Percentiles rank a stretch among this genome's conserved stretches.
phyloP scores from a whole-genome alignment of 306 rosid genomes.

The Cotoneaster glaucophyllus region DNA sequence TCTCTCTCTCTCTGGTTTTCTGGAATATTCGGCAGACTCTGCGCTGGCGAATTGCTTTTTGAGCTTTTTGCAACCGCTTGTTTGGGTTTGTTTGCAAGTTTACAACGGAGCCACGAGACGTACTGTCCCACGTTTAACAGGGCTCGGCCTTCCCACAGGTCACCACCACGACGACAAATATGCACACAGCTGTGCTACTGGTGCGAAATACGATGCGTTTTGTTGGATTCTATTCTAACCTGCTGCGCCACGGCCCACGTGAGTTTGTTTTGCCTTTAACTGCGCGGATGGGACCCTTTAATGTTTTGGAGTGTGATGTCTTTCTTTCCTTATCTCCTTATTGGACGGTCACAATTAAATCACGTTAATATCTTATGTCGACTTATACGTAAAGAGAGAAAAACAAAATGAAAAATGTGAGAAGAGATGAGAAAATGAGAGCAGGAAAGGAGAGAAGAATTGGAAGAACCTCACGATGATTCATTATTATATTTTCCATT shows the following conservation, averaged over 20 bases:
- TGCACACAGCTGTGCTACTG: no score
- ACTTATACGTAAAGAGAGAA: no score
- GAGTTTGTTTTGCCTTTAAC: neutral
- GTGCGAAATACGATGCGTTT: no score
- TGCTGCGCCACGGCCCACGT: neutral
- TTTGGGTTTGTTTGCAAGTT: neutral
- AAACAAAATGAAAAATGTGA: no score
- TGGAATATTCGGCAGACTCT: neutral
- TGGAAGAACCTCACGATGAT: no score
- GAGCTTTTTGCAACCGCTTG: neutral
- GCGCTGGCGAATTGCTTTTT: neutral
- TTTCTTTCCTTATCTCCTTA: no score
- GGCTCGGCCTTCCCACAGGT: neutral
- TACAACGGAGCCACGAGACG: neutral
- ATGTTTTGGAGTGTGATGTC: no score
- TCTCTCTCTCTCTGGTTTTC: neutral
- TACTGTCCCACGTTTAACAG: neutral
- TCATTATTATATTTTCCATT: no score
- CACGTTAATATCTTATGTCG: accelerated
- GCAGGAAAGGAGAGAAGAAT: no score
- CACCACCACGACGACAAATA: neutral
- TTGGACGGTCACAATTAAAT: no score
- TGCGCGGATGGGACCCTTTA: neutral
- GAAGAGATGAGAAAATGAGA: no score
- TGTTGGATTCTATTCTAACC: no score